Base-by-base conservation (phyloP, 352 stramenopile species). In the Phytophthora cajani region DNA sequence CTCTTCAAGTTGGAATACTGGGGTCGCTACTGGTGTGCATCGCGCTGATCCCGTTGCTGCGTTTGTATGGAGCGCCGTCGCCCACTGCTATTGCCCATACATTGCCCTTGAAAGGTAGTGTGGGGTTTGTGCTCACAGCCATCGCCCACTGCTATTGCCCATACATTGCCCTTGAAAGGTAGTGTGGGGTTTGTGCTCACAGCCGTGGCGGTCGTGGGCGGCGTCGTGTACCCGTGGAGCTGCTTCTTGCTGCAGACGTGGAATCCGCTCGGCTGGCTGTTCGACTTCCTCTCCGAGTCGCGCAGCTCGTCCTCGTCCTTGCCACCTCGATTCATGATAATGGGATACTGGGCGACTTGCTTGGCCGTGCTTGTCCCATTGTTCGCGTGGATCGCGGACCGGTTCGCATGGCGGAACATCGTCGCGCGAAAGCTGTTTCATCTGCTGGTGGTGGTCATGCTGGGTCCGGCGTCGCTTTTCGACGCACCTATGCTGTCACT, bases 391-490 rank as follows among this genome's bases (percentile, higher is more conserved):
- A 49, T 88, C 27, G 68, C 70, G 2, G 36, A 64, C 1, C 65
- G 46, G 6, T 74, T 87, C 16, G 58, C 38, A 12, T 64, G 92
- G 6, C 79, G 81, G 7, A 80, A 87, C 40, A 93, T 93, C 60
- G 74, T 93, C 25, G 82, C 86, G 5, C 73, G 84, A 52, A 93
- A 93, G 69, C 74, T 93, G 6, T 93, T 92, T 58, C 86, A 93
- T 67, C 51, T 81, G 9, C 71, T 92, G 8, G 81, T 85, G 3
- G 86, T 93, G 8, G 4, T 88, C 25, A 85, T 93, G 82, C 87
- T 93, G 32, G 73, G 89, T 3, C 84, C 86, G 14, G 86, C 81
- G 30, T 88, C 70, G 25, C 81, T 81, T 21, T 17, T 65, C 4
- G 77, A 87, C 16, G 52, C 74, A 2, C 50, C 84, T 23, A 88